A percentile compares a stretch with the other conserved stretches of the same genome.
Conservation (phyloP, 106 monocot species). For the Allium cepa region DNA sequence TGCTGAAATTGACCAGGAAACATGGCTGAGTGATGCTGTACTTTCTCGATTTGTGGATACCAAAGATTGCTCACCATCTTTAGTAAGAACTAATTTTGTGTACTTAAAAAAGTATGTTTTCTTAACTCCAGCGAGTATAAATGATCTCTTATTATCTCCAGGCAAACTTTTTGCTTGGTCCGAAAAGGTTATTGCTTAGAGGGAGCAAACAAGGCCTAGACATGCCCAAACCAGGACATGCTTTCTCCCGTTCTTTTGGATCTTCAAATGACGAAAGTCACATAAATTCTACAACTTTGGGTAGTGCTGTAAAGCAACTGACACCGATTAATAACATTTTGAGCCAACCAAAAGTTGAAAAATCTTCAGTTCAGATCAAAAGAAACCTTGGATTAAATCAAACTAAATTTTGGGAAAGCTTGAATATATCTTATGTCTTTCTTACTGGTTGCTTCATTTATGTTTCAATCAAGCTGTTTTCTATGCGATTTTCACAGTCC, state of each 20-base stretch:
- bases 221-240: constrained; percentile 15
- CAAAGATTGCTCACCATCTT: constrained; percentile 61
- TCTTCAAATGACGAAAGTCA: constrained; percentile 17
- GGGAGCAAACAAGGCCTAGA: constrained; percentile 32
- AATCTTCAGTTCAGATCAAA: constrained; percentile 31
- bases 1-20: constrained; percentile 95
- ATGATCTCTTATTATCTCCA: constrained; percentile 8
- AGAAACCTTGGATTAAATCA: constrained; percentile 36
- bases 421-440: constrained; percentile 25
- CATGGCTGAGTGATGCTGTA: constrained; percentile 78
- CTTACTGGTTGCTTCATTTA: constrained; percentile 48
- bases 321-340: constrained; percentile 14
- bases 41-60: constrained; percentile 82
- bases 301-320: constrained; percentile 77
- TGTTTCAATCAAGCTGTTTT: constrained; percentile 34
- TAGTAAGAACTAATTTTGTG: constrained; percentile 40
- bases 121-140: not conserved
- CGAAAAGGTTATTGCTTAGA: constrained; percentile 35
- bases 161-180: constrained; percentile 68
- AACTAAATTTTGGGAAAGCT: constrained; percentile 25
- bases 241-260: constrained; percentile 12
- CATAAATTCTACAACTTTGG: constrained; percentile 36
- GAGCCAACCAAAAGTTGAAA: constrained; percentile 4
- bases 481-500: constrained; percentile 23
- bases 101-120: too few relatives aligned